Percentiles rank a stretch among this genome's conserved stretches.
These are phyloP conservation scores for Termitomyces sp. DNA, from an alignment of 768 basidiomycete species.

Conservation along the genomic window DNA sequence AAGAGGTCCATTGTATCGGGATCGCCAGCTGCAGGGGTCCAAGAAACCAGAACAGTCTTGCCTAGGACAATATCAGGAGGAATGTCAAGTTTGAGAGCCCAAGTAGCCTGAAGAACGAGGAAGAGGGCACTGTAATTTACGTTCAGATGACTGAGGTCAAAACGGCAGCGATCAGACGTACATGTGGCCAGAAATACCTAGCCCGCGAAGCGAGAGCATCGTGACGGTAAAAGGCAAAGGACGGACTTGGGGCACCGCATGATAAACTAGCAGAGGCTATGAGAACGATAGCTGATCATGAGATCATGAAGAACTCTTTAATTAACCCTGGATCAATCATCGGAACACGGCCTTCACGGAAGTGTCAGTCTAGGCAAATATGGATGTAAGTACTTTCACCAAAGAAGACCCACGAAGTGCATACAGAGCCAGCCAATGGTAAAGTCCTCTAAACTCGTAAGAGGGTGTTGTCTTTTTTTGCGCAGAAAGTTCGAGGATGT, in stretches of 20 bases:
- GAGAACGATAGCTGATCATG: neutral
- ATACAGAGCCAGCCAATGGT: neutral
- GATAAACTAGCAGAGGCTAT: slow-evolving; percentile 3
- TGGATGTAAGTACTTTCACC: too few species aligned
- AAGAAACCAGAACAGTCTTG: neutral
- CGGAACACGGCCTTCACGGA: slow-evolving; percentile 1
- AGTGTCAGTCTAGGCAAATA: neutral
- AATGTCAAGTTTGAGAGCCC: neutral
- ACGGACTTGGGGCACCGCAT: neutral
- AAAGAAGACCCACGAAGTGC: neutral
- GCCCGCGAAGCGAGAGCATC: neutral
- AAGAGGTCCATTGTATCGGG: slow-evolving; percentile 1
- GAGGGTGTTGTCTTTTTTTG: neutral
- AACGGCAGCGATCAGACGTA: neutral
- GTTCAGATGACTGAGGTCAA: neutral
- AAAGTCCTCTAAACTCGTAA: neutral
- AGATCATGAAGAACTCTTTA: neutral
- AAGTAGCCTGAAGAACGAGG: neutral
- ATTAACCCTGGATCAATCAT: neutral
- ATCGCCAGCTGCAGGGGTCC: neutral
- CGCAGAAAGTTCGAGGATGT: neutral
- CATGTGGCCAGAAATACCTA: neutral
- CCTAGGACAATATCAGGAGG: neutral
- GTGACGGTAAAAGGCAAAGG: neutral
- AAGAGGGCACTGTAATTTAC: neutral